A percentile compares a stretch with the other conserved stretches of the same genome.
Conservation (phyloP, 2,329 filamentous ascomycete species). For the Colletotrichum noveboracense region DNA sequence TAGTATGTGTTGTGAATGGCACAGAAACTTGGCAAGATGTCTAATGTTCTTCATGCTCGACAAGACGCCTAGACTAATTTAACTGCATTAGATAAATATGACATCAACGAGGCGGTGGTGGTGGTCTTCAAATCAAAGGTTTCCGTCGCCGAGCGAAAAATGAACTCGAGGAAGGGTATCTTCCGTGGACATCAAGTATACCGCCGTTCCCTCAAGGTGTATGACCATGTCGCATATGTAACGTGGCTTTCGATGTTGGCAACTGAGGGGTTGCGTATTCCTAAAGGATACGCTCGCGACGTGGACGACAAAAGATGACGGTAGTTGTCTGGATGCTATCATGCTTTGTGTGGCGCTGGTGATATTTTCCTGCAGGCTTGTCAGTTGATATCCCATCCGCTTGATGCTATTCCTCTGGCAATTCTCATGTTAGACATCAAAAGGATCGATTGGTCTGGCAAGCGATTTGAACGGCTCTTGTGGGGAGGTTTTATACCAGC, state of each 20-base stretch:
- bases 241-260: neutral
- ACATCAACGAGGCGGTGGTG: neutral
- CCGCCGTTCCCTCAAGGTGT: neutral
- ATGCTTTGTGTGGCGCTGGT: accelerated
- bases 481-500: neutral
- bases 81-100: neutral
- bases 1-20: neutral
- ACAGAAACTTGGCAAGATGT: neutral
- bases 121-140: accelerated
- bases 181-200: neutral
- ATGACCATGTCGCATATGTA: accelerated
- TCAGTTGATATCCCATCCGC: accelerated
- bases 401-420: neutral
- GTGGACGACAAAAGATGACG: neutral
- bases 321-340: neutral
- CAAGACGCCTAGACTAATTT: neutral
- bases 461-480: accelerated
- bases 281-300: neutral
- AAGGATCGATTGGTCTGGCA: neutral
- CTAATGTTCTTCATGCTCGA: neutral
- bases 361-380: neutral
- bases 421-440: accelerated
- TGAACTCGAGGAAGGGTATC: neutral
- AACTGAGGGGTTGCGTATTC: neutral
- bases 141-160: accelerated